A percentile compares a stretch with the other conserved stretches of the same genome.
phyloP scores from a whole-genome alignment of 352 stramenopile genomes.

The Pythium brachiatum region DNA sequence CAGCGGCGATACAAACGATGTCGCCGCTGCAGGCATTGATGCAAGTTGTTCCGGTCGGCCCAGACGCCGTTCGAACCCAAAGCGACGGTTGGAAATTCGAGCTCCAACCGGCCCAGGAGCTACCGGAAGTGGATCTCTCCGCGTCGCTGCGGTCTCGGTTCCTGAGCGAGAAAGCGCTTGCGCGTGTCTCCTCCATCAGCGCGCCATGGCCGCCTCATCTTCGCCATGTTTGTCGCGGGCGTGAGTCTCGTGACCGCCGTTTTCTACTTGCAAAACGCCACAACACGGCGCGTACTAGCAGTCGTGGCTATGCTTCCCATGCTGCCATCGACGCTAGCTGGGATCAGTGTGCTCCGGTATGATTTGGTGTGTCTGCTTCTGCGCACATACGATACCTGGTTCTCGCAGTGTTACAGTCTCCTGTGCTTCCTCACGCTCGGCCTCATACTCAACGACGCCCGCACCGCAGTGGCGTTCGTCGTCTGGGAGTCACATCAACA shows the following conservation, averaged over 20 bases:
- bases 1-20: no score
- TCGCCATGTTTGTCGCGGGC: neutral
- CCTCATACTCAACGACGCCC: neutral
- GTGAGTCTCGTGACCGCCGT: neutral
- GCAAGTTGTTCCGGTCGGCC: neutral
- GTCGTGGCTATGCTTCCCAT: neutral
- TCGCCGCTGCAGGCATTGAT: neutral
- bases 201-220: neutral
- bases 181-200: neutral
- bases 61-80: neutral
- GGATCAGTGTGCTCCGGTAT: conserved; percentile 11
- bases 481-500: neutral
- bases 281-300: neutral
- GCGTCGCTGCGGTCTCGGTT: neutral
- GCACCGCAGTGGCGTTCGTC: neutral
- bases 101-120: neutral
- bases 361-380: conserved; percentile 9
- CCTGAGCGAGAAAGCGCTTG: neutral
- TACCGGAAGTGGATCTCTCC: neutral
- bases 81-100: neutral
- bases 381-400: conserved; percentile 15
- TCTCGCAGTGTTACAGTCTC: neutral
- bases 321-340: neutral
- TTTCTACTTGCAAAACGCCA: neutral
- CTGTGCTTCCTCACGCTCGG: neutral